Conservation (phyloP, 2,329 filamentous ascomycete genomes). For the Hypoxylon sp. region DNA sequence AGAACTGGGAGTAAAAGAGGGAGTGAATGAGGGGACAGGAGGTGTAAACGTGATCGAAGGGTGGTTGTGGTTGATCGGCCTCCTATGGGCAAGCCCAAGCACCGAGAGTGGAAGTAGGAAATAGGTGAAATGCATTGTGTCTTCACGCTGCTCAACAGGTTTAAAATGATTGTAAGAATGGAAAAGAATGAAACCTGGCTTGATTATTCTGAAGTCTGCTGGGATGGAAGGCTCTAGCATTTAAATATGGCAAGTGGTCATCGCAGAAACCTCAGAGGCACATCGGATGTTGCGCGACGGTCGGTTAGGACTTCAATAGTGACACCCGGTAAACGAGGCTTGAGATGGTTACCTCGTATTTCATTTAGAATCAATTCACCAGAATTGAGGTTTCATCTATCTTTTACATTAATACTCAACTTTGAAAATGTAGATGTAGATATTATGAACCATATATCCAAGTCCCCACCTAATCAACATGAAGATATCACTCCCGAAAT, state of each 20-base stretch:
- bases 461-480: background rate
- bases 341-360: background rate
- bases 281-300: background rate
- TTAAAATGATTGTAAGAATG: background rate
- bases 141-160: background rate
- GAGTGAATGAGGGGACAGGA: background rate
- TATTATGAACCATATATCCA: background rate
- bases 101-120: constrained; percentile 5
- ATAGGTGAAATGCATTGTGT: constrained; percentile 10
- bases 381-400: background rate
- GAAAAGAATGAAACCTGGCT: background rate
- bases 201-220: background rate
- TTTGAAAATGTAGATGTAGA: background rate
- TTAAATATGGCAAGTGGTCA: background rate
- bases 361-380: background rate
- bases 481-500: background rate
- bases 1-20: background rate
- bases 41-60: background rate
- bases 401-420: background rate
- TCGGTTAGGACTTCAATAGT: background rate
- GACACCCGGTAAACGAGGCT: background rate
- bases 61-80: background rate
- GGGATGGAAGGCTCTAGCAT: background rate
- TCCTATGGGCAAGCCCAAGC: background rate
- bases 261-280: background rate